These are phyloP conservation scores for Astragalus glycyphyllos DNA, from an alignment of 306 rosid species.

Conservation along the genomic window DNA sequence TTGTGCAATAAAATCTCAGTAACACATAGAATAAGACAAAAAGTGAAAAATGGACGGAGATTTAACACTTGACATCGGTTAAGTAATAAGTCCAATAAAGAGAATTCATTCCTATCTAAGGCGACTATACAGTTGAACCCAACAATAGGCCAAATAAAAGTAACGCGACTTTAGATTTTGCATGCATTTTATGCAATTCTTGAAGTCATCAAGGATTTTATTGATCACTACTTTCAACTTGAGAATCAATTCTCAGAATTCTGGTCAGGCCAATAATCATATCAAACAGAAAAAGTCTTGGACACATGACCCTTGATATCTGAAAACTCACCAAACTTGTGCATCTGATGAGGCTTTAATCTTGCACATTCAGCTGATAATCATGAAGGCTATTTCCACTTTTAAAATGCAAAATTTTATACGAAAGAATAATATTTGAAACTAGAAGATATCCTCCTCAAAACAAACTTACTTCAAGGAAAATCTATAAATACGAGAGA, in stretches of 20 bases:
- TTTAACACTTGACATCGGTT: no score
- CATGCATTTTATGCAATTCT: no score
- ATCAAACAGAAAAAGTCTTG: no score
- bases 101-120: no score
- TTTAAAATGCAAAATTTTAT: constrained; percentile 45
- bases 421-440: constrained; percentile 43
- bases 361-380: constrained; percentile 18
- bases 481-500: constrained; percentile 41
- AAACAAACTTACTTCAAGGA: constrained; percentile 32
- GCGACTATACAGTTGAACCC: not conserved
- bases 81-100: no score
- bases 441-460: constrained; percentile 34
- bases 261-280: no score
- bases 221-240: not conserved
- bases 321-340: not conserved
- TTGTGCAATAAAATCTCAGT: no score
- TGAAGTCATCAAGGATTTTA: not conserved
- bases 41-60: no score
- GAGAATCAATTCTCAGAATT: not conserved
- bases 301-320: no score
- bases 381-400: constrained; percentile 22
- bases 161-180: not conserved
- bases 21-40: no score
- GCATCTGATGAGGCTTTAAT: not conserved
- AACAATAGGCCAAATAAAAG: not conserved